Conservation (phyloP, 2,329 filamentous ascomycete genomes). For the Neonectria ditissima region DNA sequence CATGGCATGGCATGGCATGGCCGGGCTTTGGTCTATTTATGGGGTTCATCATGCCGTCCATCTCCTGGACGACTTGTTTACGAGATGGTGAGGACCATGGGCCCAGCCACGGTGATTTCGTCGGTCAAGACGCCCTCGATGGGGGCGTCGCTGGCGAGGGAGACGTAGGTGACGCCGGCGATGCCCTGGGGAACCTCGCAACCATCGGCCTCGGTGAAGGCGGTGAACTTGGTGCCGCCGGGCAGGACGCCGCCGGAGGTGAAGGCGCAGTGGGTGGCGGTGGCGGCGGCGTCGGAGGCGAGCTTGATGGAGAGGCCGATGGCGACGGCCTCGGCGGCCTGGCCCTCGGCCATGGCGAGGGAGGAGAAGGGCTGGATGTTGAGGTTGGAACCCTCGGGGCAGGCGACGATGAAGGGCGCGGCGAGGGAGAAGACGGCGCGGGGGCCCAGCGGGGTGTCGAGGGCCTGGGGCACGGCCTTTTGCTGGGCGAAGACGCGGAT, state of each 20-base stretch:
- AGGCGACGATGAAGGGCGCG: constrained; percentile 77
- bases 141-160: constrained; percentile 68
- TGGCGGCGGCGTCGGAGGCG: constrained; percentile 61
- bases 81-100: constrained; percentile 67
- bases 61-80: constrained; percentile 36
- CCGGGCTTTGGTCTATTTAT: neutral
- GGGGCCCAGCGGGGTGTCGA: constrained; percentile 76
- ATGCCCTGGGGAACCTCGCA: constrained; percentile 73
- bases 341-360: constrained; percentile 62
- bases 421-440: constrained; percentile 80
- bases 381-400: constrained; percentile 73
- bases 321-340: constrained; percentile 53
- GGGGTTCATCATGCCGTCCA: neutral
- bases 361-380: constrained; percentile 70
- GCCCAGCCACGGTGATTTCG: constrained; percentile 74
- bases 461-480: constrained; percentile 73
- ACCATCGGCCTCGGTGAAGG: constrained; percentile 62
- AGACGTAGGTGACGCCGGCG: constrained; percentile 74
- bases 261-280: constrained; percentile 73
- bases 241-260: constrained; percentile 68
- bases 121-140: constrained; percentile 66
- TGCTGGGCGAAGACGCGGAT: constrained; percentile 71
- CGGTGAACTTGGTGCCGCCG: constrained; percentile 70
- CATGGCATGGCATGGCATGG: neutral
- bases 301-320: constrained; percentile 52